Evolutionary conservation across 306 rosid genomes (phyloP), one percentile per base, ranked within the genome.

Genomic region (Malus orientalis): DNA sequence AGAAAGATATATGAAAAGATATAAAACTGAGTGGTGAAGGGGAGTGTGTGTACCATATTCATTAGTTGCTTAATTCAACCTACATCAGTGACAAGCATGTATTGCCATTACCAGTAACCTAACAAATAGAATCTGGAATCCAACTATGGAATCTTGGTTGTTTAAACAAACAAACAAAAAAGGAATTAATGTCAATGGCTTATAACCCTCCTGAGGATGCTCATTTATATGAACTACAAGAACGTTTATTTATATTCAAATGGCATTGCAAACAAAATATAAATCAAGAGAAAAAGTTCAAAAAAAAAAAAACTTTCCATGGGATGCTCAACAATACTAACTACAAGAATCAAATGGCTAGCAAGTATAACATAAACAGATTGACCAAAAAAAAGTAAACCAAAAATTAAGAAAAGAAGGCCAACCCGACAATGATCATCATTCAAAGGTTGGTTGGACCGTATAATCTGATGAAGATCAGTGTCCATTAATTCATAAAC

Each of bases 361-460:
- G 30, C 22, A 33, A 68, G 63, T n/a, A 32, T 53, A 58, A 75
- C 29, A 76, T 33, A 55, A 69, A 51, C 55, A 51, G 55, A 51
- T 51, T 51, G 20, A 51, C 55, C 8, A 51, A 51, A 15, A 51
- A 15, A 16, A 51, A 5, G 20, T 51, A 51, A 18, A 51, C 16
- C 20, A 65, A 38, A 40, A 67, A 74, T 58, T 78, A 63, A 67
- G 14, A 62, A 79, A 76, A 32, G 71, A 75, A 80, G 80, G 60
- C 93, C 42, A 74, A 94, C 98, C 93, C 97, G 97, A 81, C 96
- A 94, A 91, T 94, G 98, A 76, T 94, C 98, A 78, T 94, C 98
- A 1, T 87, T 89, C 86, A 94, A 81, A 65, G 80, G 77, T 87
- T 94, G 97, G 82, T 85, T 89, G 75, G 98, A 94, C 44, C 91